A percentile compares a stretch with the other conserved stretches of the same genome.
Conservation (phyloP, 73 alveolate species). For the Symbiodinium natans region DNA sequence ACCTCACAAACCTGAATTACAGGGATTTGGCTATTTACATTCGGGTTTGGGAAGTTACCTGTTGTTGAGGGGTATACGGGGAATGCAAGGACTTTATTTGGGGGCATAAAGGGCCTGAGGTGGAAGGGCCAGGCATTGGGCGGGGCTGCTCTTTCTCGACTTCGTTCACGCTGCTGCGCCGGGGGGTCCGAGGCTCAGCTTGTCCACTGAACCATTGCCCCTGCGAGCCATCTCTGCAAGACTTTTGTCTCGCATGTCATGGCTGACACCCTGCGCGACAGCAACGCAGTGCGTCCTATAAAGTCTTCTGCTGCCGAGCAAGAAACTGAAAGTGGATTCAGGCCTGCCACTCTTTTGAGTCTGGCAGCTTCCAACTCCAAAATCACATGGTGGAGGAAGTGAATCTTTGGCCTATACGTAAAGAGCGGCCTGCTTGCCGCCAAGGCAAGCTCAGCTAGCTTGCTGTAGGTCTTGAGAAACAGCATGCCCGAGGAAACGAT, state of each 20-base stretch:
- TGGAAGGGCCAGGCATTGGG: background rate
- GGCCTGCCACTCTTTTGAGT: background rate
- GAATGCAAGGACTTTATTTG: too few relatives aligned
- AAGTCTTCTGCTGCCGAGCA: background rate
- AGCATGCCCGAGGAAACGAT: background rate
- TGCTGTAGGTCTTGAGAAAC: background rate
- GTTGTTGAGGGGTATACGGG: too few relatives aligned
- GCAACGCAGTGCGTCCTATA: background rate
- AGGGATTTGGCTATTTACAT: too few relatives aligned
- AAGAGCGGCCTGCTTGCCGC: too few relatives aligned
- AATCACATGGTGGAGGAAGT: background rate
- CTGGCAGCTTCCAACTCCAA: background rate
- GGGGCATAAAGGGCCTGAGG: background rate
- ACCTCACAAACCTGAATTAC: too few relatives aligned
- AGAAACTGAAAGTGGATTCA: background rate
- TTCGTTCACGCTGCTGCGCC: background rate
- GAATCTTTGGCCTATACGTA: background rate
- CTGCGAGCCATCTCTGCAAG: background rate
- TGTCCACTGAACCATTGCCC: background rate
- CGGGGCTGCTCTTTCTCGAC: background rate
- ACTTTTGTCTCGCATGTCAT: background rate
- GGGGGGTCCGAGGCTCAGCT: background rate
- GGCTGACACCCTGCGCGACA: background rate
- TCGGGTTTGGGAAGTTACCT: background rate
- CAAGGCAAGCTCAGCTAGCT: too few relatives aligned